Conservation (phyloP, 768 basidiomycete species). For the Xanthoconium purpureum region DNA sequence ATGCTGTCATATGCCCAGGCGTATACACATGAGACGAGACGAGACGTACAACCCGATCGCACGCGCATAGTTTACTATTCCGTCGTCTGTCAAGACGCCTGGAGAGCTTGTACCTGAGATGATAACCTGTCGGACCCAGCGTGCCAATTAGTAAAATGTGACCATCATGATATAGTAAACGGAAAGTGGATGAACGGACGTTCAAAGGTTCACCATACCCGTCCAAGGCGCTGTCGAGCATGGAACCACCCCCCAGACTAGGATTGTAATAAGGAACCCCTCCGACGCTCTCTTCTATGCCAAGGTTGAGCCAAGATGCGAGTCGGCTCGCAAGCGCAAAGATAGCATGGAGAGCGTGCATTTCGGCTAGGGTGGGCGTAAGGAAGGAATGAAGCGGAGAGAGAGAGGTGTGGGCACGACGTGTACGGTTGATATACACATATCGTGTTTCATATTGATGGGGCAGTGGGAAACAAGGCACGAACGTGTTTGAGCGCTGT, state of each 20-base stretch:
- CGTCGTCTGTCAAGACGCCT: conserved; percentile 51
- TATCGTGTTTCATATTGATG: not conserved
- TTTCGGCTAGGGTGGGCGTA: too few species aligned
- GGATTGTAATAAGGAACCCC: conserved; percentile 37
- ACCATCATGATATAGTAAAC: not conserved
- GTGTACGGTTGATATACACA: not conserved
- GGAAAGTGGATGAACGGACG: conserved; percentile 20
- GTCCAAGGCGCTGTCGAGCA: conserved; percentile 37
- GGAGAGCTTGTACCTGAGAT: conserved; percentile 63
- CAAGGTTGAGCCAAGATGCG: not conserved
- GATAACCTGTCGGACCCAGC: conserved; percentile 44
- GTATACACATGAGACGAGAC: not conserved
- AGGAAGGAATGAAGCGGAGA: too few species aligned
- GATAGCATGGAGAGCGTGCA: not conserved
- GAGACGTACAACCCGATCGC: conserved; percentile 59
- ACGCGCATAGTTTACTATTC: conserved; percentile 56
- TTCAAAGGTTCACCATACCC: conserved; percentile 46
- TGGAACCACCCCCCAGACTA: conserved; percentile 38
- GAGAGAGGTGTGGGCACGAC: too few species aligned
- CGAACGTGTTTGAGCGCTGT: not conserved
- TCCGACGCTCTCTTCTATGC: not conserved
- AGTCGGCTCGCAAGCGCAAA: not conserved
- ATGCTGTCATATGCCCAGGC: not conserved
- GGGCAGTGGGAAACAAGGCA: not conserved
- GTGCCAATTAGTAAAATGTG: not conserved